Base-by-base conservation (phyloP, 192 early-diverging fungal genomes). In the Podila horticola region DNA sequence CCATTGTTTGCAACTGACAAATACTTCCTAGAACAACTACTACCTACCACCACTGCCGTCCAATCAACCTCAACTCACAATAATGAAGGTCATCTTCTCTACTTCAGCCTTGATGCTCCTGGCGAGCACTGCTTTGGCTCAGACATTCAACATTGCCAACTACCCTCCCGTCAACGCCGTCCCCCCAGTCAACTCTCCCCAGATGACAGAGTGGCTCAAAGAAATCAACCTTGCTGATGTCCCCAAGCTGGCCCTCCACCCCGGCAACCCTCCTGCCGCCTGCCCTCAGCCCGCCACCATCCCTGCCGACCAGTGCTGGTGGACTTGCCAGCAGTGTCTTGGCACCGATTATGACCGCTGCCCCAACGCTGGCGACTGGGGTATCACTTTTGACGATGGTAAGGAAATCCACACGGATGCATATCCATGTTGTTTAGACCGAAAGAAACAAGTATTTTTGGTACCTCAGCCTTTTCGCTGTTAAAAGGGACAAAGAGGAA, bases 381-480 rank as follows among this genome's bases (percentile, higher is more conserved):
- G 84, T 49, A 34, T 88, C 15, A 89, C 88, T 15, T 89, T 75
- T 65, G 88, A 87, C 36, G 88, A 90, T 64, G 88, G 88, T 61
- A 87, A 84, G 48, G 66, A 84, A 30, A 36, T 36, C 34, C 34
- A 8, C 34, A 9, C 3, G 41, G 41, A 17, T 45, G 3, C 12
- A 45, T 45, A 13, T 15, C 0, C 38, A 15, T 45, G 41, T 45
- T 45, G 41, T 45, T 45, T 45, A 17, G 41, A 15, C 4, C 1
- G 0, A 36, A 36, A 36, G 9, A 9, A 36, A 36, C 34, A 36
- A 36, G 34, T 36, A 45, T 17, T 45, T 45, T 45, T 12, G 41
- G 41, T 13, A 45, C 41, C 0, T 12, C 41, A 45, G 34, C 34
- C 9, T 45, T 45, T 13, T 12, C 41, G 41, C 41, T 45, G 1